Conservation (phyloP, 2,329 filamentous ascomycete species). For the Cladosporium austrohemisphaericum region DNA sequence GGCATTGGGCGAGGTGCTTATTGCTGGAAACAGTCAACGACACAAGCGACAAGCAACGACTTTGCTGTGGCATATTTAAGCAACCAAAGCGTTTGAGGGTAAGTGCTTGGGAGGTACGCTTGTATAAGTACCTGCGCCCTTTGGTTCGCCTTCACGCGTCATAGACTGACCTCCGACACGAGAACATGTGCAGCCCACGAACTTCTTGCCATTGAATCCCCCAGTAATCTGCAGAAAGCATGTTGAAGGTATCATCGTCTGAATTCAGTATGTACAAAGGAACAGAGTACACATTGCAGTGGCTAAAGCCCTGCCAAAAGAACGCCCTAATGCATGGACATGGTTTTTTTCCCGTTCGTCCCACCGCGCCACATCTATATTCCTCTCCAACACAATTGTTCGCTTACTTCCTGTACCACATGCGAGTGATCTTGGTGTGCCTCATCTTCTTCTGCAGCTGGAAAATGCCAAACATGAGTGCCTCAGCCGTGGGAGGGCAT, state of each 20-base stretch:
- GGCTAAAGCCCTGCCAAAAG: constrained; percentile 14
- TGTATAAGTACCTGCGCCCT: neutral
- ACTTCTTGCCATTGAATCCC: too few species aligned
- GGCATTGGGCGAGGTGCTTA: too few species aligned
- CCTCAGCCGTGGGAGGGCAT: constrained; percentile 56
- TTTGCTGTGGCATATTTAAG: neutral
- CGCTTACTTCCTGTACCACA: constrained; percentile 52
- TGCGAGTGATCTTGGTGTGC: constrained; percentile 50
- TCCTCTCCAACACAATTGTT: neutral
- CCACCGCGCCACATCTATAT: constrained; percentile 3
- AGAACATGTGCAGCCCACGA: too few species aligned
- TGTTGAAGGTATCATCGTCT: constrained; percentile 8
- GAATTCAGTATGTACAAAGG: constrained; percentile 15
- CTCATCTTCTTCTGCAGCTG: constrained; percentile 75
- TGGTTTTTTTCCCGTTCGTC: constrained; percentile 4
- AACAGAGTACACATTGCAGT: constrained; percentile 14
- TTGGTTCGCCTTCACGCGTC: neutral
- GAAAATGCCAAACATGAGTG: constrained; percentile 61
- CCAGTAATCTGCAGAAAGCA: neutral
- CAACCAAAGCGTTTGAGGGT: too few species aligned
- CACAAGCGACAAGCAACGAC: too few species aligned
- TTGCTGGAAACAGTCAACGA: too few species aligned
- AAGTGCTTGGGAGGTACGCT: too few species aligned
- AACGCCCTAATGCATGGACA: constrained; percentile 15
- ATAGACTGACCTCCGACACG: constrained; percentile 3